Base-by-base conservation (phyloP, 2,329 filamentous ascomycete genomes). In the Elsinoe arachidis region DNA sequence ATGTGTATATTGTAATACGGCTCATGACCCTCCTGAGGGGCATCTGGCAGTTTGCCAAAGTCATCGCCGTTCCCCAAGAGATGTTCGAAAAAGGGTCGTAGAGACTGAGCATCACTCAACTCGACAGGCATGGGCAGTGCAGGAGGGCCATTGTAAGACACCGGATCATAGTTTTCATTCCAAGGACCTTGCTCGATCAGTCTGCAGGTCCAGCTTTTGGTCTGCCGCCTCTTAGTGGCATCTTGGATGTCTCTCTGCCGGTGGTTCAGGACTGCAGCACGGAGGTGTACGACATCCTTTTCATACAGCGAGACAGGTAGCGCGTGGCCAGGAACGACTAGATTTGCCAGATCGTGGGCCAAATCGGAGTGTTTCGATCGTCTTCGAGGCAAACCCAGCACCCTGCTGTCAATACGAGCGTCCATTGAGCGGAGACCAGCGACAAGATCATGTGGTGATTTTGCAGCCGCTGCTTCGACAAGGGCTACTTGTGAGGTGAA, bases 121-220 rank as follows among this genome's bases (percentile, higher is more conserved):
- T 70, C 60, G 9, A 72, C 70, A 0, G 70, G 70, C 70, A 72
- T 73, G 3, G 70, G 70, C 38, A 72, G 58, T 21, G 64, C 63
- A 11, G 65, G 58, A n/a, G 69, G 63, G 41, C 69, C 69, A 23
- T 60, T 44, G 5, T 69, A 61, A 1, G 69, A 68, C 0, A 69
- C 51, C 1, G 69, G 66, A 58, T 71, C 67, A 10, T 60, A 54
- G 12, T 53, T 15, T 34, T 65, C 65, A 57, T 71, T 61, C 71
- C 70, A 73, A 14, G 64, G 63, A 12, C 71, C 70, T 60, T 72
- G 69, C 34, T 62, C 62, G 23, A 62, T 35, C 23, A 72, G 65
- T 6, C 65, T 64, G n/a, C 63, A 61, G 34, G 60, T 58, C 67
- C 65, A 69, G 60, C 63, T 64, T 17, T 55, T 54, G 2, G 53